Percentiles rank a stretch among this genome's conserved stretches.
Evolutionary conservation across 2,329 filamentous ascomycete genomes (phyloP).

Genomic region (Graphiopsis chlorocephala): DNA sequence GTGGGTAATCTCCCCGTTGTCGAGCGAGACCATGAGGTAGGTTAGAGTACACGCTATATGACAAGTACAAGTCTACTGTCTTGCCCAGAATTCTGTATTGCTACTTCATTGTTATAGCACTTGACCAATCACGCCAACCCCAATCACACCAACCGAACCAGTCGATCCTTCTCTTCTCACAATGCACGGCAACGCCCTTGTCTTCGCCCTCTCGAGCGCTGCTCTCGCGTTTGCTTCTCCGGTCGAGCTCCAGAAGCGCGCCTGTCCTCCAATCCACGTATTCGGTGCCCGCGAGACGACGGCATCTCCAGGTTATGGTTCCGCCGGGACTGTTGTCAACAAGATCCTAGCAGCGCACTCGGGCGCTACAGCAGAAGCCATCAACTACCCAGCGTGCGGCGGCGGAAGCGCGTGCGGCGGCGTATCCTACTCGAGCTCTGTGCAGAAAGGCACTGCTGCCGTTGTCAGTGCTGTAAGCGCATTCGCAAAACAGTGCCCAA

Average conservation of each 20-base stretch:
- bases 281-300: constrained; percentile 46
- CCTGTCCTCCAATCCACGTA: constrained; percentile 42
- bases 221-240: constrained; percentile 35
- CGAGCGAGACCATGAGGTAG: not conserved
- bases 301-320: constrained; percentile 38
- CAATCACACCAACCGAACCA: too few species aligned
- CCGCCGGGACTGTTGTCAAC: constrained; percentile 40
- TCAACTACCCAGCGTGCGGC: constrained; percentile 57
- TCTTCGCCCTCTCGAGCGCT: constrained; percentile 18
- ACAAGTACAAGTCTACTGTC: not conserved
- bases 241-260: constrained; percentile 29
- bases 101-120: not conserved
- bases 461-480: constrained; percentile 57
- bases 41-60: not conserved
- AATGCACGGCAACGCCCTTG: not conserved
- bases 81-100: not conserved
- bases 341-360: constrained; percentile 38
- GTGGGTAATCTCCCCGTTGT: not conserved
- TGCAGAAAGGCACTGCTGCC: constrained; percentile 55
- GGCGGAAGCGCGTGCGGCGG: constrained; percentile 58
- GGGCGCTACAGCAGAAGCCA: constrained; percentile 40
- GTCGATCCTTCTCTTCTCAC: not conserved
- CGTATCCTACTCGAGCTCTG: constrained; percentile 60
- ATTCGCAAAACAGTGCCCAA: constrained; percentile 57
- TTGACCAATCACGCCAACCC: not conserved